phyloP scores from a whole-genome alignment of 2,329 filamentous ascomycete species.

The Emmonsia crescens region DNA sequence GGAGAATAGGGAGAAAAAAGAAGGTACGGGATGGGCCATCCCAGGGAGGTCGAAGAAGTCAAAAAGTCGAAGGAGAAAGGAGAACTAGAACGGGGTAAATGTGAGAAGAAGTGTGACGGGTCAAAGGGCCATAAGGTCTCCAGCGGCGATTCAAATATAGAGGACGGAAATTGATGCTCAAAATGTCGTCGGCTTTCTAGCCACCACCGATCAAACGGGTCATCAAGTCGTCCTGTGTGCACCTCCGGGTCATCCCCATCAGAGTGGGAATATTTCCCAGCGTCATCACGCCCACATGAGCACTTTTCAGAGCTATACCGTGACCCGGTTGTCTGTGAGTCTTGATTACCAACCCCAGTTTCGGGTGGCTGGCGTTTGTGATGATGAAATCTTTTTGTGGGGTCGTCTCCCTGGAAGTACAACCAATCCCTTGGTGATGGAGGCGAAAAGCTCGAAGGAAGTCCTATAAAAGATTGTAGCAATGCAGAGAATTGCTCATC shows the following conservation, averaged over 20 bases:
- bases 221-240: neutral
- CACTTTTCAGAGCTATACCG: neutral
- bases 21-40: conserved; percentile 35
- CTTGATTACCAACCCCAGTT: conserved; percentile 1
- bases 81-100: conserved; percentile 20
- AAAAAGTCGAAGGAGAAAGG: conserved; percentile 24
- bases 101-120: conserved; percentile 19
- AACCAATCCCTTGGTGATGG: conserved; percentile 26
- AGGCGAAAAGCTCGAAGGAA: conserved; percentile 28
- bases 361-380: conserved; percentile 6
- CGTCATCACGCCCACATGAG: conserved; percentile 1
- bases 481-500: conserved; percentile 48
- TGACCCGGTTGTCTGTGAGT: neutral
- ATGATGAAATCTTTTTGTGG: conserved; percentile 9
- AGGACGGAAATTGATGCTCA: conserved; percentile 17
- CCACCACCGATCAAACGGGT: conserved; percentile 16
- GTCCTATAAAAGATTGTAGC: conserved; percentile 41
- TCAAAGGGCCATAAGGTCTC: conserved; percentile 25
- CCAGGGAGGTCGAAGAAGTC: conserved; percentile 25
- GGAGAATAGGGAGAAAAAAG: conserved; percentile 45
- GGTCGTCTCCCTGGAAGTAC: conserved; percentile 25
- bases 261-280: neutral
- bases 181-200: conserved; percentile 16
- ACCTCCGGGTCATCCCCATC: neutral
- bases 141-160: conserved; percentile 26